Evolutionary conservation across 345 rosid species (phyloP).

Genomic region (Populus ilicifolia): DNA sequence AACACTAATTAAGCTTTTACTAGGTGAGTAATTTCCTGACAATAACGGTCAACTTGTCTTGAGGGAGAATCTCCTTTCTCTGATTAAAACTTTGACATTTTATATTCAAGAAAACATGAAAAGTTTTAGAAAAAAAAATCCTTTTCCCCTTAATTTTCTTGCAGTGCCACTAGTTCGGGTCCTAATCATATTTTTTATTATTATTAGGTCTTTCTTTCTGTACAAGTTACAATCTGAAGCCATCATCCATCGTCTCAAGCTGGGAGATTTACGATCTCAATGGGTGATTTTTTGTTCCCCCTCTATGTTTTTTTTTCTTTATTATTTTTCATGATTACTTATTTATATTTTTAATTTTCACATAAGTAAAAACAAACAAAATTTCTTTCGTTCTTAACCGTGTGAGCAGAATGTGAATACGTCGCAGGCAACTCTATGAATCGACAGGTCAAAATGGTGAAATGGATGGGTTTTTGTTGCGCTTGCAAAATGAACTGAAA

Average conservation of each 20-base stretch:
- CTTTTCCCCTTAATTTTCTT: background rate
- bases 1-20: too few relatives aligned
- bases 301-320: background rate
- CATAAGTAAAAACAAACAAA: too few relatives aligned
- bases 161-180: constrained; percentile 5
- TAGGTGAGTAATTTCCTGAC: too few relatives aligned
- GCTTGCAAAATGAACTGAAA: constrained; percentile 77
- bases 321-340: background rate
- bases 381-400: background rate
- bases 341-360: background rate
- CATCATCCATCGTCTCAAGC: constrained; percentile 80
- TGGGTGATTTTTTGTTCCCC: constrained; percentile 36
- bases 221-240: constrained; percentile 59
- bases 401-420: background rate
- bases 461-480: constrained; percentile 77
- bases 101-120: too few relatives aligned
- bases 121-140: too few relatives aligned
- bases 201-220: constrained; percentile 67
- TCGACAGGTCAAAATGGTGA: constrained; percentile 57
- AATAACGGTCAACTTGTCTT: too few relatives aligned
- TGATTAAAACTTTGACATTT: too few relatives aligned
- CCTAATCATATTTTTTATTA: background rate
- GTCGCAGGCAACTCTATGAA: constrained; percentile 54
- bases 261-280: constrained; percentile 91
- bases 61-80: too few relatives aligned